These are phyloP conservation scores for Piper longum DNA, from an alignment of 164 flowering plant species.

Conservation along the genomic window DNA sequence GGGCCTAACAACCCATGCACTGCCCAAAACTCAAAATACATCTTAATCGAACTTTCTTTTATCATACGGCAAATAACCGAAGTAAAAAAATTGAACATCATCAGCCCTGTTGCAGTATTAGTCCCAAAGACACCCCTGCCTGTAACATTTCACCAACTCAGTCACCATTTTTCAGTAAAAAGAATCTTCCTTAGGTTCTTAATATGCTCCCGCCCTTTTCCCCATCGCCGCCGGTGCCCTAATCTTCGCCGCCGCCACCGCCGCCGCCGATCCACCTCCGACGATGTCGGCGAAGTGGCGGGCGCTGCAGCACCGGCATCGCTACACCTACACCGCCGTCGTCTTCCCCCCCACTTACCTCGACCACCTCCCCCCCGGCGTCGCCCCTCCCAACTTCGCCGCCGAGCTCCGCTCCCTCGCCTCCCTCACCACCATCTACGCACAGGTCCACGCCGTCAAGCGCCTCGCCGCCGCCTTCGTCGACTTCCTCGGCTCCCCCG, in stretches of 20 bases:
- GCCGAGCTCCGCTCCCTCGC: slow-evolving; percentile 25
- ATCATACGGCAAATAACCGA: too few relatives aligned
- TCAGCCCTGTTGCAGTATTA: too few relatives aligned
- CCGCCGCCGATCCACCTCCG: neutral
- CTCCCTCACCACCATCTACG: slow-evolving; percentile 52
- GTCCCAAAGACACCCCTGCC: too few relatives aligned
- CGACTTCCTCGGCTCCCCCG: slow-evolving; percentile 18
- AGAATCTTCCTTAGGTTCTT: too few relatives aligned
- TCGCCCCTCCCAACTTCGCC: slow-evolving; percentile 22
- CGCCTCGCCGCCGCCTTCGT: slow-evolving; percentile 48
- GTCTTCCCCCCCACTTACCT: slow-evolving; percentile 43
- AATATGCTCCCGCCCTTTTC: too few relatives aligned
- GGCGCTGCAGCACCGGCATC: slow-evolving; percentile 87
- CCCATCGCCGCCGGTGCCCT: too few relatives aligned
- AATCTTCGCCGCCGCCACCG: neutral
- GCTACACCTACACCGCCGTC: slow-evolving; percentile 79
- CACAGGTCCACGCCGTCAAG: slow-evolving; percentile 57
- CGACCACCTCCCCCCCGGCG: slow-evolving; percentile 18
- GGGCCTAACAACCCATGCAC: too few relatives aligned
- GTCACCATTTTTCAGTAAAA: too few relatives aligned
- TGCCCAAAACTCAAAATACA: too few relatives aligned
- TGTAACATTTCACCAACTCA: too few relatives aligned
- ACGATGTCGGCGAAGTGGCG: slow-evolving; percentile 95
- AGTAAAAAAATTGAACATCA: too few relatives aligned
- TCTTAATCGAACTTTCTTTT: too few relatives aligned